These are phyloP conservation scores for Lasiodiplodia sp. DNA, from an alignment of 2,329 filamentous ascomycete genomes.

Conservation along the genomic window DNA sequence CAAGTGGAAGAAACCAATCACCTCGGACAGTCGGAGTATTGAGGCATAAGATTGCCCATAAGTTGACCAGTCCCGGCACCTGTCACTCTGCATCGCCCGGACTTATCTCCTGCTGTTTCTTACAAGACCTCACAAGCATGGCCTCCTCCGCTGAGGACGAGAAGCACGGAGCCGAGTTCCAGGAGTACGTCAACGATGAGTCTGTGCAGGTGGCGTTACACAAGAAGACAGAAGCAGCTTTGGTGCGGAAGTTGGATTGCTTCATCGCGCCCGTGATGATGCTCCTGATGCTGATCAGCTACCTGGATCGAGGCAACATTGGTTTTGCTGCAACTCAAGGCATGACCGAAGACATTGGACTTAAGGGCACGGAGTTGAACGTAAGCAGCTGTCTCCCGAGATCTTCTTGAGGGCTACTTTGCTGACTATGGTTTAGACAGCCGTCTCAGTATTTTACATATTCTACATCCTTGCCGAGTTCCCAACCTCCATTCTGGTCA, in stretches of 20 bases:
- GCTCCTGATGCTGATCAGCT: slow-evolving; percentile 45
- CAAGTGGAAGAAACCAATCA: neutral
- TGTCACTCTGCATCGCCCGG: too few species aligned
- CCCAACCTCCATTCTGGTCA: slow-evolving; percentile 43
- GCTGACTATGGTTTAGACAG: slow-evolving; percentile 34
- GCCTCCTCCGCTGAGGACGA: slow-evolving; percentile 8
- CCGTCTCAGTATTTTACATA: slow-evolving; percentile 46
- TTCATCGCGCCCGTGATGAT: slow-evolving; percentile 47
- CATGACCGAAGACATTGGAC: slow-evolving; percentile 40
- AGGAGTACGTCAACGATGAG: slow-evolving; percentile 34
- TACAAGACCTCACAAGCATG: neutral
- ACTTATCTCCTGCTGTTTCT: too few species aligned
- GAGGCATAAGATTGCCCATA: neutral
- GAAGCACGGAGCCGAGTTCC: slow-evolving; percentile 3
- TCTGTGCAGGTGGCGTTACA: slow-evolving; percentile 31
- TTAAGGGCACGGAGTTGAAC: slow-evolving; percentile 40
- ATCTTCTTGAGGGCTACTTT: neutral
- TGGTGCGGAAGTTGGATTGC: slow-evolving; percentile 43
- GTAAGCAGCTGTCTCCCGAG: slow-evolving; percentile 31
- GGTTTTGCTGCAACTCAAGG: slow-evolving; percentile 46
- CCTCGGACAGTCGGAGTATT: too few species aligned
- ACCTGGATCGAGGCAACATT: slow-evolving; percentile 46
- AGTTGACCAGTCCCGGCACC: neutral
- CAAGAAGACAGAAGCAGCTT: slow-evolving; percentile 38
- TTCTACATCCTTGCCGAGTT: slow-evolving; percentile 47